Evolutionary conservation across 805 yeast genomes (phyloP).

Genomic region (Ogataea henricii): DNA sequence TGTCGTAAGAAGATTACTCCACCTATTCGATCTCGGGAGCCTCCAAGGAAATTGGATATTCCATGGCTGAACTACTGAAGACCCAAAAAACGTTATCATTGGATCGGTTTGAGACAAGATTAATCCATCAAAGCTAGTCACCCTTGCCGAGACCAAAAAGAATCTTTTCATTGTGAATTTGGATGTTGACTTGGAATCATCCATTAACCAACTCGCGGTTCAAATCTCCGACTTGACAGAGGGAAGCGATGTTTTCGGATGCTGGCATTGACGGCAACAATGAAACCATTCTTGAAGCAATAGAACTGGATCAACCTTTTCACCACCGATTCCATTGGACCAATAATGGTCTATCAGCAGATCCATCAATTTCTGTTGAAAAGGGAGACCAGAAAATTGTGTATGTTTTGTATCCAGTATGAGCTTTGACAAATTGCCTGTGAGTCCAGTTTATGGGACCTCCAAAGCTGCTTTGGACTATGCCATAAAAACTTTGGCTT

Average conservation of each 20-base stretch:
- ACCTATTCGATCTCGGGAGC: conserved; percentile 43
- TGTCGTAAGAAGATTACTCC: no score
- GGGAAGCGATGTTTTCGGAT: conserved; percentile 38
- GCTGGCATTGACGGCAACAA: conserved; percentile 27
- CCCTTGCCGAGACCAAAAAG: conserved; percentile 14
- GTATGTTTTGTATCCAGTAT: conserved; percentile 33
- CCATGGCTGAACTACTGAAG: conserved; percentile 32
- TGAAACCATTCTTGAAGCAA: not conserved
- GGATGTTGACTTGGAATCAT: conserved; percentile 23
- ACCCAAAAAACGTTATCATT: conserved; percentile 26
- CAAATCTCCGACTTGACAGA: conserved; percentile 19
- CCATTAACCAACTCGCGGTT: conserved; percentile 20
- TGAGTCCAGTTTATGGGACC: conserved; percentile 32
- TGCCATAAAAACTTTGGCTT: conserved; percentile 28
- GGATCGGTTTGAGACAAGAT: conserved; percentile 15
- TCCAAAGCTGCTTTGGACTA: conserved; percentile 42
- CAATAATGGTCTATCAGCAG: conserved; percentile 33
- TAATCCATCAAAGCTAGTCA: conserved; percentile 19
- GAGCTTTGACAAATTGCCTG: conserved; percentile 23
- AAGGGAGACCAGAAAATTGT: conserved; percentile 31
- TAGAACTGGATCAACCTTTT: conserved; percentile 3
- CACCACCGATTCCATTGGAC: conserved; percentile 34
- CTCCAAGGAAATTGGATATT: conserved; percentile 44
- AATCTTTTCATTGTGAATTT: conserved; percentile 27
- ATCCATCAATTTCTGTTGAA: conserved; percentile 33